phyloP scores from a whole-genome alignment of 2,329 filamentous ascomycete genomes.

The Clonostachys solani region DNA sequence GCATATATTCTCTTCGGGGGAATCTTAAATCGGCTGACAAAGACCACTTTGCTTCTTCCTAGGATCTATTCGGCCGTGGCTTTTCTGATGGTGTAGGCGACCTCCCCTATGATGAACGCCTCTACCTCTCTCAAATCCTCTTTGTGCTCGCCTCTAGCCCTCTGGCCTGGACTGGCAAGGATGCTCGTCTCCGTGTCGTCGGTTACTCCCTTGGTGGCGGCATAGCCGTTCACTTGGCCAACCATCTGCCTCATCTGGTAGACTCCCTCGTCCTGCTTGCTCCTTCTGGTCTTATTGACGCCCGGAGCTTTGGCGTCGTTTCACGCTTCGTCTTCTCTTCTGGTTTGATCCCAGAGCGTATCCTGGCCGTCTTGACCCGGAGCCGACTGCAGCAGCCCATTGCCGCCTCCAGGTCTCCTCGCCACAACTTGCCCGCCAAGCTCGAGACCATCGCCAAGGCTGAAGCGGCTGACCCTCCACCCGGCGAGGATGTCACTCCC shows the following conservation, averaged over 20 bases:
- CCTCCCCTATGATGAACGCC: constrained; percentile 65
- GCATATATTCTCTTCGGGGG: too few species aligned
- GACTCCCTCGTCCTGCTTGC: constrained; percentile 71
- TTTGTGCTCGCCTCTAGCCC: constrained; percentile 66
- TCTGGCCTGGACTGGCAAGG: constrained; percentile 58
- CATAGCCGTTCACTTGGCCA: constrained; percentile 70
- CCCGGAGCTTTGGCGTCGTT: constrained; percentile 43
- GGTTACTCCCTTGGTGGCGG: constrained; percentile 84
- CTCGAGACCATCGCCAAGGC: constrained; percentile 31
- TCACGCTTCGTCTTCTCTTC: constrained; percentile 50
- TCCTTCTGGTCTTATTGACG: constrained; percentile 68
- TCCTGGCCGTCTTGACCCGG: constrained; percentile 44
- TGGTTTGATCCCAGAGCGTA: constrained; percentile 46
- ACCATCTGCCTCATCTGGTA: constrained; percentile 67
- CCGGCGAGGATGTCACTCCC: constrained; percentile 19
- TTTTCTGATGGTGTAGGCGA: constrained; percentile 62
- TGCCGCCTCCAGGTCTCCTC: constrained; percentile 23
- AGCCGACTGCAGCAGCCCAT: constrained; percentile 46
- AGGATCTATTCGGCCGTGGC: constrained; percentile 67
- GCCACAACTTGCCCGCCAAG: constrained; percentile 3
- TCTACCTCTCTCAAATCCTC: constrained; percentile 71
- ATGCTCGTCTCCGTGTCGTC: constrained; percentile 56
- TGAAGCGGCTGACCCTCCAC: constrained; percentile 27
- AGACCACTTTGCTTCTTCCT: neutral
- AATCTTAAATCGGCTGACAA: too few species aligned